Base-by-base conservation (phyloP, 345 rosid species). In the Isatis tinctoria region DNA sequence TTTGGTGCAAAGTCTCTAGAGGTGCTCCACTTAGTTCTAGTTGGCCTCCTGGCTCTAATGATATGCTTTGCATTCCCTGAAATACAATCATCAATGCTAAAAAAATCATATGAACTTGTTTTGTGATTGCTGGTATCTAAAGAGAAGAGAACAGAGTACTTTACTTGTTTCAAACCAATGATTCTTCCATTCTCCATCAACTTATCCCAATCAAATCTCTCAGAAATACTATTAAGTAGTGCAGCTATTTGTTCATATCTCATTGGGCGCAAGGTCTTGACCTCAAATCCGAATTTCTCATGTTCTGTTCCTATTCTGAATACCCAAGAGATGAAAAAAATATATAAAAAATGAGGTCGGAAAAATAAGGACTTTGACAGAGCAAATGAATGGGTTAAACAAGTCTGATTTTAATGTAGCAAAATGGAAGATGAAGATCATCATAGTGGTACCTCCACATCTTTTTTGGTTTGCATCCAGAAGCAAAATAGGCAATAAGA, bases 1-100 rank as follows among this genome's bases (percentile, higher is more conserved):
- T 93, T 83, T 90, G 98, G 80, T 93, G 98, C 86, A 93, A 81
- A 24, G 98, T 93, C 80, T 90, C 94, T 64, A 89, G 81, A 75
- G 98, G 92, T 67, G 97, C 98, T 24, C 98, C 98, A 74, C 98
- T 93, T 26, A 93, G 97, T 88, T 93, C 98, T 80, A 93, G 85
- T 6, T 52, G 58, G 58, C 58, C 8, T 52, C 33, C 58, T 52
- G 17, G 33, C 8, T 52, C 58, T 26, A 52, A 26, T 52, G 58
- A 52, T 26, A 52, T 52, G 58, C 16, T 52, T 27, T 52, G 17
- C 58, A 26, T 52, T 52, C 96, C 97, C 98, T 93, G 85, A 56
- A 16, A 22, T 52, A 4, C 27, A 3, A 17, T 49, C 20, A 58
- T 12, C 16, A 30, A 4, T 2, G 2, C 13, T 20, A 22, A 49